Evolutionary conservation across 257 asterid genomes (phyloP).

Genomic region (Jacaranda mimosifolia): DNA sequence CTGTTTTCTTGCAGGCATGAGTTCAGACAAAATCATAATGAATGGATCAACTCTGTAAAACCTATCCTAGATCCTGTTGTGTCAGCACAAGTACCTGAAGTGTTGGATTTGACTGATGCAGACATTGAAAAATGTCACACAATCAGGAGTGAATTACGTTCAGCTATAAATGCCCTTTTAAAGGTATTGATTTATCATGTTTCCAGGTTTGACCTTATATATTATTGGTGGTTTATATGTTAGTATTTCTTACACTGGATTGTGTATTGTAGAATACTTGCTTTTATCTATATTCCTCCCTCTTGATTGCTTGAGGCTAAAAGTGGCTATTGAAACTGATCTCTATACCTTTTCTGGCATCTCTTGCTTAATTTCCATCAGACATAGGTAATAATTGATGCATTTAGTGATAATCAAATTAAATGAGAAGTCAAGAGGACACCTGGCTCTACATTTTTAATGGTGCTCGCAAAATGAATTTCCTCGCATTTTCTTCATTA

Average conservation of each 20-base stretch:
- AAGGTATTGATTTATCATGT: conserved; percentile 57
- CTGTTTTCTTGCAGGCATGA: conserved; percentile 66
- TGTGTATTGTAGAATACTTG: background rate
- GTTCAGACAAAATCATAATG: conserved; percentile 76
- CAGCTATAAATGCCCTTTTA: conserved; percentile 76
- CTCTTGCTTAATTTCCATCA: conserved; percentile 17
- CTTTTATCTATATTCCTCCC: background rate
- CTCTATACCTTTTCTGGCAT: conserved; percentile 2
- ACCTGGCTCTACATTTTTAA: conserved; percentile 15
- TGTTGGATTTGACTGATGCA: conserved; percentile 49
- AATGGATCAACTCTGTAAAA: conserved; percentile 79
- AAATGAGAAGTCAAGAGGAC: background rate
- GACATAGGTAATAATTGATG: background rate
- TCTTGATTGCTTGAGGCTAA: conserved; percentile 1
- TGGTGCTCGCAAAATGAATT: conserved; percentile 7
- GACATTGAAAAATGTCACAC: conserved; percentile 68
- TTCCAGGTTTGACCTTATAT: conserved; percentile 21
- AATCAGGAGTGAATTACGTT: conserved; percentile 77
- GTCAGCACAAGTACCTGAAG: conserved; percentile 57
- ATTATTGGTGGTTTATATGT: background rate
- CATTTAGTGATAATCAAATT: background rate
- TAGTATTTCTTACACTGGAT: background rate
- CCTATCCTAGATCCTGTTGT: conserved; percentile 75
- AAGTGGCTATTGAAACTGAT: background rate
- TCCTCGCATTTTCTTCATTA: background rate